Base-by-base conservation (phyloP, 768 basidiomycete genomes). In the Rhizopogon roseolus region DNA sequence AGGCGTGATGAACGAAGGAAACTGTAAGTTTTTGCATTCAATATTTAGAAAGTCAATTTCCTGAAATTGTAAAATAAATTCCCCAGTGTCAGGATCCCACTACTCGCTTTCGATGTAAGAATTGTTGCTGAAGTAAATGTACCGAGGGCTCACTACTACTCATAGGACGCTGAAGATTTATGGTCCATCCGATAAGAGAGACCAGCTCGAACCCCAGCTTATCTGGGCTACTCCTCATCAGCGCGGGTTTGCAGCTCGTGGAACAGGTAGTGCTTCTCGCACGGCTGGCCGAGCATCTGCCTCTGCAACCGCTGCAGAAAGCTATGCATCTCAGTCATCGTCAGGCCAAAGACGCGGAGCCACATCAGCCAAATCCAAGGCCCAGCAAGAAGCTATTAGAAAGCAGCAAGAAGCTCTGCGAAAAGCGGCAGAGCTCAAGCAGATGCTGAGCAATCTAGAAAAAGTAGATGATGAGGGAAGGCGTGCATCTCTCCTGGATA, bases 381-480 rank as follows among this genome's bases (percentile, higher is more conserved):
- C 70, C 45, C 77, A 75, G 58, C 68, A 66, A 52, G 64, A 66
- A 52, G 62, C 59, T 48, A 55, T 63, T 42, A 62, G 55, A 61
- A 62, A 54, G 54, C 80, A 78, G 56, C 73, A 80, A 54, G 81
- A 82, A 60, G 79, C 78, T 19, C 52, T 79, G 27, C 66, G 69
- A 42, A 89, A 81, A 60, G 90, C 90, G 0, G 71, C 74, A 2
- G 88, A 92, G 62, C 80, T 93, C 25, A 75, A 67, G 46, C 73
- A 82, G 54, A 82, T 89, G 72, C 66, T 93, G 13, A 76, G 71
- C 41, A 80, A 69, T 27, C 73, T 93, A 10, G 88, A 90, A 64
- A 89, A 84, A 64, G 85, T 93, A 2, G 81, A 89, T 55, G 86
- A 91, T 50, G 89, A 90, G 62, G 78, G 78, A 19, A 78, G 90